These are phyloP conservation scores for Lipomyces oligophaga DNA, from an alignment of 805 yeast genomes.

Conservation along the genomic window DNA sequence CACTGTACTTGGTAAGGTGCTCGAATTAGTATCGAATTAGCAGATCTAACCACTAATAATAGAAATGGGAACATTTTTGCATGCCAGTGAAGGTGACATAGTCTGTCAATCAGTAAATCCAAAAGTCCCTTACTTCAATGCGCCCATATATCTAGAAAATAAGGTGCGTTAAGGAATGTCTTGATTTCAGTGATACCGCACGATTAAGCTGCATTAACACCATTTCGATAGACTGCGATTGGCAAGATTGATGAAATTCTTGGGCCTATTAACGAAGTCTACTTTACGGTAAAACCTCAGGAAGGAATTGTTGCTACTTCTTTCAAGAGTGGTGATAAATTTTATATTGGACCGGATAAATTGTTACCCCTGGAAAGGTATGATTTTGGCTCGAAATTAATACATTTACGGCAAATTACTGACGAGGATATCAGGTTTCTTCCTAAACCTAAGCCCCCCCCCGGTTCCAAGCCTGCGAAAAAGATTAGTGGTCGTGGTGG, in stretches of 20 bases:
- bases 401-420: background rate
- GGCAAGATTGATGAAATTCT: constrained; percentile 98
- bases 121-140: constrained; percentile 96
- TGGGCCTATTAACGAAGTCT: constrained; percentile 98
- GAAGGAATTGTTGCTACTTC: constrained; percentile 95
- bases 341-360: constrained; percentile 92
- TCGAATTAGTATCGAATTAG: background rate
- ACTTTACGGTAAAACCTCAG: constrained; percentile 89
- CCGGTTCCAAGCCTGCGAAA: constrained; percentile 54
- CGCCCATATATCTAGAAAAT: constrained; percentile 95
- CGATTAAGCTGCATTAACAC: background rate
- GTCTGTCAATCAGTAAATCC: constrained; percentile 93
- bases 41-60: background rate
- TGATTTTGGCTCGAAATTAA: background rate
- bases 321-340: constrained; percentile 93
- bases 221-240: constrained; percentile 60
- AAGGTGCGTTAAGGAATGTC: constrained; percentile 41
- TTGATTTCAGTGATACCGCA: constrained; percentile 12
- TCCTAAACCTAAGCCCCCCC: constrained; percentile 88
- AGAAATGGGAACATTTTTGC: constrained; percentile 91
- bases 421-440: constrained; percentile 46
- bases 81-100: constrained; percentile 94
- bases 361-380: constrained; percentile 86
- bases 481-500: constrained; percentile 38
- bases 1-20: constrained; percentile 47